A percentile compares a stretch with the other conserved stretches of the same genome.
Evolutionary conservation across 345 rosid species (phyloP).

Genomic region (Acer campestre): DNA sequence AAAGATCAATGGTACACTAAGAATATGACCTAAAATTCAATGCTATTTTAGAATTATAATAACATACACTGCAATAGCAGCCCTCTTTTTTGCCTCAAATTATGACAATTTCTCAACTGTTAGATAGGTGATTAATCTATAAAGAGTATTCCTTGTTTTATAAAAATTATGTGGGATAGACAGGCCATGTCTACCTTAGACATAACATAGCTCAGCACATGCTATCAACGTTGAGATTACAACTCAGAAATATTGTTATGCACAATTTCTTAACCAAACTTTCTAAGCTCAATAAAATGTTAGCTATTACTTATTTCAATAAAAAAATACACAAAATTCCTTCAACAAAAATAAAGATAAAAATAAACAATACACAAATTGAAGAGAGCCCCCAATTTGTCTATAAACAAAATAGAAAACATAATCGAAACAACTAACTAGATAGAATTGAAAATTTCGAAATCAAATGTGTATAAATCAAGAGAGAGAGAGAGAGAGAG

Average conservation of each 20-base stretch:
- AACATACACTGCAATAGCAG: not conserved
- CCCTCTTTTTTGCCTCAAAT: not conserved
- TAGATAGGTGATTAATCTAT: not conserved
- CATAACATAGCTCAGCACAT: not conserved
- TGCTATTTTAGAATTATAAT: not conserved
- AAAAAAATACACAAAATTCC: no score
- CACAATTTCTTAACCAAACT: not conserved
- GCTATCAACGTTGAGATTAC: not conserved
- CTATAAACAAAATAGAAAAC: slow-evolving; percentile 1
- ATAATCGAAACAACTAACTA: not conserved
- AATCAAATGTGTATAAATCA: not conserved
- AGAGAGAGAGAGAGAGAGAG: not conserved
- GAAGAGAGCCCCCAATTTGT: not conserved
- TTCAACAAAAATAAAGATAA: no score
- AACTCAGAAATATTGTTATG: not conserved
- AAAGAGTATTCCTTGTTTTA: not conserved
- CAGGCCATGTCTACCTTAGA: not conserved
- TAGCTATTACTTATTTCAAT: no score
- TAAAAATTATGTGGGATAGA: not conserved
- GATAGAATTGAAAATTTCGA: not conserved
- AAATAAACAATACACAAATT: not conserved
- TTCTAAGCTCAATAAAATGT: not conserved
- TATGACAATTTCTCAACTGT: not conserved
- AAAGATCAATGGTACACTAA: not conserved
- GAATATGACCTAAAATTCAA: not conserved